Evolutionary conservation across 768 basidiomycete genomes (phyloP).

Genomic region (Plicaturopsis crispa): DNA sequence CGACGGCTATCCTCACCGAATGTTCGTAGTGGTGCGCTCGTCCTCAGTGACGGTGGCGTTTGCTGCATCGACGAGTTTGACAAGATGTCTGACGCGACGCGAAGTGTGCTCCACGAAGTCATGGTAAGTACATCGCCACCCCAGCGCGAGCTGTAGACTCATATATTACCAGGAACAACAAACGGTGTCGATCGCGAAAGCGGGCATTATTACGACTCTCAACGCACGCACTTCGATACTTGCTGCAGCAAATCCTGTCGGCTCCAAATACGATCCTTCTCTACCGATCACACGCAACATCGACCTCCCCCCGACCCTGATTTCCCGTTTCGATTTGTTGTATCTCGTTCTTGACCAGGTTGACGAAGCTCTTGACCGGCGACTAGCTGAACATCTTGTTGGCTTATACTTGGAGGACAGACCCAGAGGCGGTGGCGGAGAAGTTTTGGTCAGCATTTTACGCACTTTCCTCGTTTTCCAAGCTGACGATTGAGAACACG

Average conservation of each 20-base stretch:
- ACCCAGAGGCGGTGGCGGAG: constrained; percentile 55
- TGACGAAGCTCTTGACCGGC: constrained; percentile 81
- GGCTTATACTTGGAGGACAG: constrained; percentile 89
- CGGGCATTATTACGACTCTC: constrained; percentile 96
- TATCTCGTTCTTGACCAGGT: constrained; percentile 95
- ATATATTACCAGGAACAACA: constrained; percentile 80
- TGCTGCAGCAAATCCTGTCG: constrained; percentile 96
- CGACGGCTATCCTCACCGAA: constrained; percentile 2
- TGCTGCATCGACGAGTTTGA: constrained; percentile 99
- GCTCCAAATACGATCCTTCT: constrained; percentile 89
- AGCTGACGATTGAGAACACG: neutral
- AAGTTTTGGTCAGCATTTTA: constrained; percentile 61
- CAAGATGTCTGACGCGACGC: constrained; percentile 97
- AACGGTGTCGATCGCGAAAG: constrained; percentile 98
- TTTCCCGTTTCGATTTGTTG: constrained; percentile 94
- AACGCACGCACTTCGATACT: constrained; percentile 98
- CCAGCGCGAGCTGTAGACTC: neutral
- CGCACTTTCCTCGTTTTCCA: neutral
- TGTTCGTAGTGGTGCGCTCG: constrained; percentile 73
- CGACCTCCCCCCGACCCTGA: constrained; percentile 93
- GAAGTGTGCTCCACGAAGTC: constrained; percentile 97
- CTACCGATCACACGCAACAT: constrained; percentile 93
- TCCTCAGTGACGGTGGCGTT: constrained; percentile 92
- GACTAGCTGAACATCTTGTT: constrained; percentile 88
- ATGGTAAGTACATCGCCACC: constrained; percentile 52